Percentiles rank a stretch among this genome's conserved stretches.
Evolutionary conservation across 164 flowering plant genomes (phyloP).

Genomic region (Platanus orientalis): DNA sequence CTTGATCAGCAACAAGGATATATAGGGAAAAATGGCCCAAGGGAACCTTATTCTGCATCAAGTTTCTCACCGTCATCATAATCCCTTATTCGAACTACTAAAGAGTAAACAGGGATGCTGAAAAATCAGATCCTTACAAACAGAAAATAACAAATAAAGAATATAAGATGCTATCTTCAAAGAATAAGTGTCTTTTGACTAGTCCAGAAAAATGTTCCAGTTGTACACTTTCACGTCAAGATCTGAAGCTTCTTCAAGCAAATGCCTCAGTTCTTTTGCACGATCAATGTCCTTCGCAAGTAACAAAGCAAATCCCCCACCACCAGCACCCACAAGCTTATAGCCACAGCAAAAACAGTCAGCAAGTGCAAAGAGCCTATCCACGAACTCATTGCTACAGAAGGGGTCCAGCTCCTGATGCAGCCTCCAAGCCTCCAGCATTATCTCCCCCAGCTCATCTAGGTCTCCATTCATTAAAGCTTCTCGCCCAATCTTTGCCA

Average conservation of each 20-base stretch:
- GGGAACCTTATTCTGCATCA: too few relatives aligned
- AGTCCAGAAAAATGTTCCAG: conserved; percentile 45
- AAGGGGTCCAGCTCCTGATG: conserved; percentile 97
- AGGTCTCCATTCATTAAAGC: conserved; percentile 84
- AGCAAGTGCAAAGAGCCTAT: conserved; percentile 64
- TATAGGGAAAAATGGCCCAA: too few relatives aligned
- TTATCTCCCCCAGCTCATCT: conserved; percentile 78
- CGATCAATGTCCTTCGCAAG: conserved; percentile 55
- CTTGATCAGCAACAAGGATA: too few relatives aligned
- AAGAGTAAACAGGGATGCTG: neutral
- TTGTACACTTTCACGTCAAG: conserved; percentile 60
- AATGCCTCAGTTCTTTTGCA: conserved; percentile 44
- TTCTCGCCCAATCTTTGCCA: conserved; percentile 92
- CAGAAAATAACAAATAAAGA: neutral
- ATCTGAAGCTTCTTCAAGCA: conserved; percentile 42
- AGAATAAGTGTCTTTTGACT: neutral
- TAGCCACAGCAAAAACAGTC: conserved; percentile 81
- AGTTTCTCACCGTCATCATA: too few relatives aligned
- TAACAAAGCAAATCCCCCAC: conserved; percentile 94
- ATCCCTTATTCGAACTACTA: too few relatives aligned
- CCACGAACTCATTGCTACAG: conserved; percentile 88
- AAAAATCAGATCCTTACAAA: too few relatives aligned
- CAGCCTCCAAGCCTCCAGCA: conserved; percentile 94
- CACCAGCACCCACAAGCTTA: conserved; percentile 99
- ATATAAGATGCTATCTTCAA: conserved; percentile 6